Evolutionary conservation across 2,329 filamentous ascomycete genomes (phyloP), one percentile per base, ranked within the genome.

Genomic region (Pseudogymnoascus sp.): DNA sequence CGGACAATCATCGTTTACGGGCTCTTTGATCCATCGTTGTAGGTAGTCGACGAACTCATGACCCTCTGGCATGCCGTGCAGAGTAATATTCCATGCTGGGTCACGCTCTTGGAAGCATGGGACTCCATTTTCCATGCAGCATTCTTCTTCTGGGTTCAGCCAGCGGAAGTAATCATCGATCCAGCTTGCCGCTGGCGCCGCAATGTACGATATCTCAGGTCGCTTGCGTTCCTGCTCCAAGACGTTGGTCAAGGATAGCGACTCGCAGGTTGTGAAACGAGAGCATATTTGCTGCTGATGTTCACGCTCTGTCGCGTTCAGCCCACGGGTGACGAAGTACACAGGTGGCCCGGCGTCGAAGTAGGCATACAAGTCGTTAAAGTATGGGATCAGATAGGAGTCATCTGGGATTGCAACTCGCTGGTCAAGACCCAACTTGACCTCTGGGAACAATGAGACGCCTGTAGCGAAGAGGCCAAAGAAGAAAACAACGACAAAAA

Each of bases 101-200:
- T 86, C 75, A 42, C 92, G 86, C 65, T 86, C 80, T 27, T 84
- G 84, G 71, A 99, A 97, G 75, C 94, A 99, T 1, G 87, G 80
- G 68, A 86, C 78, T 52, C 84, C 84, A 59, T 85, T 72, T 64
- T 93, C 87, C 37, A 89, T 80, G 69, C 90, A 97, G 65, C 76
- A 78, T 48, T 92, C 88, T 45, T 90, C 83, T 60, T 86, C 83
- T 0, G 94, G 94, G 68, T 97, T 96, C n/a, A 97, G 79, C 93
- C 94, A 99, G 64, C 90, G 82, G 76, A 97, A 91, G 76, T 91
- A 97, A 72, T 99, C 94, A 67, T 99, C 94, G 15, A 99, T 83
- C 94, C 94, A 99, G 73, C 89, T 97, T 2, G 95, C 94, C 0
- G 93, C 87, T 0, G 92, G 89, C 8, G 92, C 87, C 5, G 91